phyloP scores from a whole-genome alignment of 306 rosid species.

The Acmispon strigosus region DNA sequence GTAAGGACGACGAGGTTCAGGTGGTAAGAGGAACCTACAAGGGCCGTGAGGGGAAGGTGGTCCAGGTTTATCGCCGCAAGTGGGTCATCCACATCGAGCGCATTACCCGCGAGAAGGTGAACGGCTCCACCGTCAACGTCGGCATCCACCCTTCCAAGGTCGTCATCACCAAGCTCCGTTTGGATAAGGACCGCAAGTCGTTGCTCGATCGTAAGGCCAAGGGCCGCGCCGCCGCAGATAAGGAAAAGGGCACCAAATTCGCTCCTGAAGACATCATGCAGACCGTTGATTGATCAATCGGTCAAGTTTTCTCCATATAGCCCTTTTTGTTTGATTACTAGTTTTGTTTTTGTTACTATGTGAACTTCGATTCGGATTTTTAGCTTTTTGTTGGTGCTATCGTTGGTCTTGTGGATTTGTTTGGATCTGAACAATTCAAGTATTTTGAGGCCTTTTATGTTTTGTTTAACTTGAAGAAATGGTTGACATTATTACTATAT shows the following conservation, averaged over 20 bases:
- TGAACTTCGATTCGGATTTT: background rate
- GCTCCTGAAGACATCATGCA: conserved; percentile 94
- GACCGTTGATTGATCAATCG: conserved; percentile 46
- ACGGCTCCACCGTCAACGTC: conserved; percentile 91
- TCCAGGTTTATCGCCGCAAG: conserved; percentile 89
- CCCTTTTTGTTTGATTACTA: background rate
- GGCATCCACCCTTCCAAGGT: conserved; percentile 83
- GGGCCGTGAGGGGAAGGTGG: conserved; percentile 92
- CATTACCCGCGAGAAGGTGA: conserved; percentile 91
- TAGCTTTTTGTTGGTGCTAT: background rate
- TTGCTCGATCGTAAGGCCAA: conserved; percentile 90
- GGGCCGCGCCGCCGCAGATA: conserved; percentile 93
- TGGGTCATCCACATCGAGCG: conserved; percentile 96
- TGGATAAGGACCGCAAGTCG: conserved; percentile 88
- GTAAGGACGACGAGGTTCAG: conserved; percentile 94
- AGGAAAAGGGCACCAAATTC: conserved; percentile 92
- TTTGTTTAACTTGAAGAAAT: conserved; percentile 16
- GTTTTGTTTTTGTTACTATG: background rate
- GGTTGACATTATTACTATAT: conserved; percentile 15
- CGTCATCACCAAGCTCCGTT: conserved; percentile 65
- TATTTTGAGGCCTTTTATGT: background rate
- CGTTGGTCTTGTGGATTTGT: background rate
- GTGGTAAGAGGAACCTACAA: conserved; percentile 85
- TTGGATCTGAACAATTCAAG: conserved; percentile 13
- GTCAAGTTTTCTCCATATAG: background rate